phyloP scores from a whole-genome alignment of 768 basidiomycete genomes.

The Mycena haematopus region DNA sequence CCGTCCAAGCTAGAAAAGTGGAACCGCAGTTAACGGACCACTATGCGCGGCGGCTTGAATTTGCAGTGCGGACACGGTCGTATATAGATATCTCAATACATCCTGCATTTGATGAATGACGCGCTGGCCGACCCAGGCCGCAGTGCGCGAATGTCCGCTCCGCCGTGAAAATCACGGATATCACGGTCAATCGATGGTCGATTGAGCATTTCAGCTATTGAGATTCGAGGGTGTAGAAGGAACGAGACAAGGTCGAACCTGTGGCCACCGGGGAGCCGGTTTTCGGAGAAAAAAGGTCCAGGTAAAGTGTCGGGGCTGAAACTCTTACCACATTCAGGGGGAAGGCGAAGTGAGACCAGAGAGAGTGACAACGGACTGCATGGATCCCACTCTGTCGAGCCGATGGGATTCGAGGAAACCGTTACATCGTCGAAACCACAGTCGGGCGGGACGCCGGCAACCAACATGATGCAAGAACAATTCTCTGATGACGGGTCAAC shows the following conservation, averaged over 20 bases:
- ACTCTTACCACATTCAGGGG: neutral
- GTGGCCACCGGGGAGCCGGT: neutral
- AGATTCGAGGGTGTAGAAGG: neutral
- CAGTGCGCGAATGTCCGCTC: neutral
- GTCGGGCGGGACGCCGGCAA: conserved; percentile 9
- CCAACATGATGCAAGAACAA: conserved; percentile 22
- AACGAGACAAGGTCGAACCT: neutral
- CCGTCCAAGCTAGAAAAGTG: neutral
- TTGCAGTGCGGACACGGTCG: neutral
- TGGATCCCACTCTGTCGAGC: conserved; percentile 10
- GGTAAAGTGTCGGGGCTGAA: neutral
- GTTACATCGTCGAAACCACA: conserved; percentile 3
- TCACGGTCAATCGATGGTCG: conserved; percentile 13
- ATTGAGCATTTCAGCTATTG: neutral
- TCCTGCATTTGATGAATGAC: conserved; percentile 15
- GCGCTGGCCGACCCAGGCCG: neutral
- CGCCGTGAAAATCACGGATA: conserved; percentile 18
- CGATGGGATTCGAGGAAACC: conserved; percentile 6
- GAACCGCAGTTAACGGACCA: neutral
- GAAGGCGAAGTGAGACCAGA: conserved; percentile 11
- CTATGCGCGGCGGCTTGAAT: no score
- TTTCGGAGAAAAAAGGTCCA: neutral
- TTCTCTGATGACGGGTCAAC: neutral
- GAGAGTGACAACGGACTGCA: neutral
- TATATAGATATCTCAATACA: neutral